Base-by-base conservation (phyloP, 202 grass and related monocot species). In the Eragrostis tef region DNA sequence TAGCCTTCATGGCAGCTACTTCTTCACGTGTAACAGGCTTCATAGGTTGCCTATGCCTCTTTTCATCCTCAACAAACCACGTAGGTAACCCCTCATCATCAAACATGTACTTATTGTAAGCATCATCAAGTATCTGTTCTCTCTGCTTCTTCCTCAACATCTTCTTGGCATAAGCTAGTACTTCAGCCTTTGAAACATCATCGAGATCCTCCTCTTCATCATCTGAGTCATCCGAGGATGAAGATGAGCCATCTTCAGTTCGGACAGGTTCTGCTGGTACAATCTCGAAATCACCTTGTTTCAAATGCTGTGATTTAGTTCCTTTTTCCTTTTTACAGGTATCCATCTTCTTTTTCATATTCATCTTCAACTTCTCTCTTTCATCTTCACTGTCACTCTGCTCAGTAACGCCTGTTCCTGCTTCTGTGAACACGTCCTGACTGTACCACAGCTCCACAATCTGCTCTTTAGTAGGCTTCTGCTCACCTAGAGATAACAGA, bases 131-230 rank as follows among this genome's bases (percentile, higher is more conserved):
- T 58, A 99, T 95, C 73, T 96, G 90, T 70, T 99, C 96, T 66
- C 96, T 91, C 62, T 93, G 88, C 80, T 98, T 98, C 90, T 98
- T 98, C 81, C 92, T 91, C 82, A 95, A 11, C 95, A 98, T 98
- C 49, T 98, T 98, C 59, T 93, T 94, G 5, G 95, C 95, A 25
- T 95, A 93, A n/a, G 95, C 92, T 71, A 98, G 85, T 47, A 95
- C 87, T 85, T 98, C 95, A 48, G 92, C 88, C 77, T 98, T 98
- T 17, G 70, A 83, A 52, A 88, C 50, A 46, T 88, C 88, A 6
- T 98, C 76, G 0, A 92, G 84, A 39, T 97, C 88, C 15, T 97
- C 86, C 3, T 81, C 89, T 3, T 71, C 70, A 20, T 90, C 90
- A 48, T 88, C 88, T 36, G 89, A 94, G 59, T 90, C 90, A 68